A percentile compares a stretch with the other conserved stretches of the same genome.
Evolutionary conservation across 208 protist species (phyloP).

Genomic region (Leishmania aethiopica): DNA sequence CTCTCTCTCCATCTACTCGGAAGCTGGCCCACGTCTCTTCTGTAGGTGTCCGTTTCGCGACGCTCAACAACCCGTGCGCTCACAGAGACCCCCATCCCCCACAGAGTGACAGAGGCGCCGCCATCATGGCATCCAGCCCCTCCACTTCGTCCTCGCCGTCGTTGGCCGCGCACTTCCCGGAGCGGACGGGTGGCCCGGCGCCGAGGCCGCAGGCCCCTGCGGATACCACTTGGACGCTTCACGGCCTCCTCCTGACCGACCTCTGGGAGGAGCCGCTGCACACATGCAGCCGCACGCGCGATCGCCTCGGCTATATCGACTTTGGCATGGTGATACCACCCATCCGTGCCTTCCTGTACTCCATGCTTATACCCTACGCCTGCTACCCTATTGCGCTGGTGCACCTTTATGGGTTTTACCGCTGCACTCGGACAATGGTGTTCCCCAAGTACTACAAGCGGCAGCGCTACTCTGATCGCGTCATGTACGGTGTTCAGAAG

Average conservation of each 20-base stretch:
- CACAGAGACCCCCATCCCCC: background rate
- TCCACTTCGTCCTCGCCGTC: slow-evolving; percentile 1
- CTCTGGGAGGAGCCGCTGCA: slow-evolving; percentile 81
- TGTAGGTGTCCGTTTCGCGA: background rate
- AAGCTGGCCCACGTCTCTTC: slow-evolving; percentile 4
- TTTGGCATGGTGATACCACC: slow-evolving; percentile 85
- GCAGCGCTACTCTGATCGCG: slow-evolving; percentile 71
- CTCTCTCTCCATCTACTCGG: background rate
- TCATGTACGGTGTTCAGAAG: slow-evolving; percentile 87
- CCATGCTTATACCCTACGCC: slow-evolving; percentile 74
- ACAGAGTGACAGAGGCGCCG: background rate
- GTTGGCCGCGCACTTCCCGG: slow-evolving; percentile 17
- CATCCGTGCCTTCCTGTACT: slow-evolving; percentile 78
- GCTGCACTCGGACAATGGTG: slow-evolving; percentile 68
- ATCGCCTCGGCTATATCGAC: slow-evolving; percentile 85
- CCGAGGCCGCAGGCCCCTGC: background rate
- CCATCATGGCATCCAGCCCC: background rate
- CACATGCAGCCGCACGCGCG: slow-evolving; percentile 69
- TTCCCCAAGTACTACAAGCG: slow-evolving; percentile 71
- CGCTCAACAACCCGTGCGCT: background rate
- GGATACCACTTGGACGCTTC: slow-evolving; percentile 16
- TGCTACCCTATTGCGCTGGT: slow-evolving; percentile 76
- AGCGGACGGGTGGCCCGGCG: slow-evolving; percentile 9
- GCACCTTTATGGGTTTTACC: slow-evolving; percentile 78
- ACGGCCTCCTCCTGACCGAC: slow-evolving; percentile 58